A percentile compares a stretch with the other conserved stretches of the same genome.
These are phyloP conservation scores for Neurospora sp. DNA, from an alignment of 495 filamentous ascomycete species.

Conservation along the genomic window DNA sequence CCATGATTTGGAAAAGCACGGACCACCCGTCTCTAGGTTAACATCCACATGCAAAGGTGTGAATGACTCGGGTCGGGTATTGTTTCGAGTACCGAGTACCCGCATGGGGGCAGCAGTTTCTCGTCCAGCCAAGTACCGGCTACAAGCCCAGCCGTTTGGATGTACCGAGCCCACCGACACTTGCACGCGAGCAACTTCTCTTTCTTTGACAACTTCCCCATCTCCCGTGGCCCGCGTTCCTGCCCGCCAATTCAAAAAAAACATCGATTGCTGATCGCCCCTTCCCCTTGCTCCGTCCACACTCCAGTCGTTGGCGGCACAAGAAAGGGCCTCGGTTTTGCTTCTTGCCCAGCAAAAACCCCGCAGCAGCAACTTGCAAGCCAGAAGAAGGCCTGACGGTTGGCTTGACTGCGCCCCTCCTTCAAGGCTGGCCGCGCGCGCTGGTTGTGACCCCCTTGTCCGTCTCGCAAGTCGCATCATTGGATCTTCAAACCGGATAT, in stretches of 20 bases:
- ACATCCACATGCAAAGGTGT: not conserved
- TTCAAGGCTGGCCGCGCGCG: not conserved
- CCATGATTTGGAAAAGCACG: not conserved
- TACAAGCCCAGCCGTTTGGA: not conserved
- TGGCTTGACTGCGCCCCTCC: not conserved
- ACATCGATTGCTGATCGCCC: not conserved
- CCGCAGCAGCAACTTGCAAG: slow-evolving; percentile 1
- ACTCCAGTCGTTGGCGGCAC: not conserved
- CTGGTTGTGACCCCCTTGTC: not conserved
- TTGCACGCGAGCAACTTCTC: not conserved
- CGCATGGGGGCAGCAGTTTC: not conserved
- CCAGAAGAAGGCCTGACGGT: not conserved
- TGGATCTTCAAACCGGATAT: not conserved
- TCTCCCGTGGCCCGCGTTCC: not conserved
- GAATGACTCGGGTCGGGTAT: not conserved
- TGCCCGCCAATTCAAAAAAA: not conserved
- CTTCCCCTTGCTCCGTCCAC: not conserved
- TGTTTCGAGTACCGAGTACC: not conserved
- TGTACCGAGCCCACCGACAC: not conserved
- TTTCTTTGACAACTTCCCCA: not conserved
- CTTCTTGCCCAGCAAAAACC: slow-evolving; percentile 4
- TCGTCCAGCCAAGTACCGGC: not conserved
- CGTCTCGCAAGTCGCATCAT: not conserved
- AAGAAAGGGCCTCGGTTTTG: not conserved
- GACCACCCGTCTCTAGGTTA: not conserved